Percentiles rank a stretch among this genome's conserved stretches.
Evolutionary conservation across 345 rosid species (phyloP).

Genomic region (Anacardium occidentale): DNA sequence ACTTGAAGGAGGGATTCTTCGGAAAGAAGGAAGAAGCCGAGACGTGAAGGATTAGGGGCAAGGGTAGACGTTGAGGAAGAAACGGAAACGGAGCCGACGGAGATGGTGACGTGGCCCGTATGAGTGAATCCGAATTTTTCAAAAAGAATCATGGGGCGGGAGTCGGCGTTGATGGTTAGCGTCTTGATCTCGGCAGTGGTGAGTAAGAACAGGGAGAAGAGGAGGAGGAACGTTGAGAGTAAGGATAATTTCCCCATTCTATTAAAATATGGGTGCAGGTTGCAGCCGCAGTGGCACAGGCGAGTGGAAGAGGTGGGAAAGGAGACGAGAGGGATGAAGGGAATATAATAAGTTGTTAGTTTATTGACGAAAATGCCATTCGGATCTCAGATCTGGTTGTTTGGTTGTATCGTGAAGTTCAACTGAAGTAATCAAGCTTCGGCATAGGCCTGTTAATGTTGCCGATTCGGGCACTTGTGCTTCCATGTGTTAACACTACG

Average conservation of each 20-base stretch:
- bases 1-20: conserved; percentile 87
- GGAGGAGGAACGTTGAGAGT: conserved; percentile 26
- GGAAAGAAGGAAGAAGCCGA: conserved; percentile 93
- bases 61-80: conserved; percentile 43
- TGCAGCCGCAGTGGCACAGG: background rate
- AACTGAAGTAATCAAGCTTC: no score
- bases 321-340: background rate
- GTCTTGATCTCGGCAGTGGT: conserved; percentile 66
- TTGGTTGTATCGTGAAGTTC: background rate
- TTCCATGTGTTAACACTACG: no score
- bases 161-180: conserved; percentile 54
- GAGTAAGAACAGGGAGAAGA: conserved; percentile 30
- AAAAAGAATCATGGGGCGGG: conserved; percentile 94
- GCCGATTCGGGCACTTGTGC: no score
- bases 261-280: background rate
- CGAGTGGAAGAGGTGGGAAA: background rate
- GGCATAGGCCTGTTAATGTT: no score
- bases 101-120: conserved; percentile 65
- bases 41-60: conserved; percentile 55
- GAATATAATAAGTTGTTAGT: background rate
- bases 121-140: conserved; percentile 94
- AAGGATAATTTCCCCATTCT: conserved; percentile 48
- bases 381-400: conserved; percentile 6
- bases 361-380: background rate
- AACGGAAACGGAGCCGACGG: conserved; percentile 64